Evolutionary conservation across 1,284 basidiomycete genomes (phyloP).

Genomic region (Puccinia sorghi): DNA sequence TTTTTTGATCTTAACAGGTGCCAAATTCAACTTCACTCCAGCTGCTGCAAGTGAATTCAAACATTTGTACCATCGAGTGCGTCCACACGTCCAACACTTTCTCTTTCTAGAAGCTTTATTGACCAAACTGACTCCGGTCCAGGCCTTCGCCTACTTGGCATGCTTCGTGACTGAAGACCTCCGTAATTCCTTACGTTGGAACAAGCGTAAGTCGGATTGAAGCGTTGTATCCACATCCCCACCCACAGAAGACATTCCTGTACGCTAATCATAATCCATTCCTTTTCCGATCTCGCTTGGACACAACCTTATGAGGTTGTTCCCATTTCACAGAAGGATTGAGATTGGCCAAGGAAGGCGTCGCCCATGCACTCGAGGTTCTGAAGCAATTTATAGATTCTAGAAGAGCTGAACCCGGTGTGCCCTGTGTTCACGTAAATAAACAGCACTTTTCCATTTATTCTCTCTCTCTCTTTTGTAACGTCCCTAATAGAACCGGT

Average conservation of each 20-base stretch:
- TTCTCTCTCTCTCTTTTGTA: neutral
- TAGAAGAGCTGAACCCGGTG: constrained; percentile 24
- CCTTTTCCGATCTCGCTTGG: neutral
- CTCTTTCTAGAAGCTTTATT: neutral
- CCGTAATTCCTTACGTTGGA: neutral
- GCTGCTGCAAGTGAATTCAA: constrained; percentile 38
- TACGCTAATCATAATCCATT: neutral
- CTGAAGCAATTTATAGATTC: constrained; percentile 40
- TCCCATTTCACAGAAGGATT: constrained; percentile 14
- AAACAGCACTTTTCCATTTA: neutral
- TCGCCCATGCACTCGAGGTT: constrained; percentile 29
- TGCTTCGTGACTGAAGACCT: constrained; percentile 30
- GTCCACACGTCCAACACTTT: neutral
- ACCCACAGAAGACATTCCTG: too few species aligned
- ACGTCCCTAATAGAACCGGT: neutral
- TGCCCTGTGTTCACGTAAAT: constrained; percentile 43
- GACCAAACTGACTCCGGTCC: neutral
- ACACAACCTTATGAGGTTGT: neutral
- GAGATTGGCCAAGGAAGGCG: constrained; percentile 27
- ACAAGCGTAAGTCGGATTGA: neutral
- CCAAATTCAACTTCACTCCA: neutral
- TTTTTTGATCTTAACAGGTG: too few species aligned
- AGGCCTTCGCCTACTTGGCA: constrained; percentile 39
- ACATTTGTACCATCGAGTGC: constrained; percentile 32
- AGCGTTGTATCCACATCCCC: neutral